These are phyloP conservation scores for Ophiostoma novo-ulmi DNA, from an alignment of 2,329 filamentous ascomycete species.

Conservation along the genomic window DNA sequence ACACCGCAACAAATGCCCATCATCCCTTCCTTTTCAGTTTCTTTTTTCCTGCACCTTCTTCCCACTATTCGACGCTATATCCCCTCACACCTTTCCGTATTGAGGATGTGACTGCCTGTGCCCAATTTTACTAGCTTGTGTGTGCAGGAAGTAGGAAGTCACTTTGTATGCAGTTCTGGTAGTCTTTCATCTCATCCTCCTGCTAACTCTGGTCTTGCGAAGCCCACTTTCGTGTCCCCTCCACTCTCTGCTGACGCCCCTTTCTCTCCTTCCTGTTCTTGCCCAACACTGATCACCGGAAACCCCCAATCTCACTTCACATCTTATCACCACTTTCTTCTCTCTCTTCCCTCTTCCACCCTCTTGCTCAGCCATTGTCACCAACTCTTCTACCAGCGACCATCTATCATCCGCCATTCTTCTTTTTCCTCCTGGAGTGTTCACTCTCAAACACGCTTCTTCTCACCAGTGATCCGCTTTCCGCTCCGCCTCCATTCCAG, in stretches of 20 bases:
- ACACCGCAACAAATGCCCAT: slow-evolving; percentile 17
- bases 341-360: neutral
- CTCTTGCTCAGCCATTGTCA: neutral
- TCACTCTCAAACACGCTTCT: slow-evolving; percentile 14
- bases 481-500: slow-evolving; percentile 5
- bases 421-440: slow-evolving; percentile 4
- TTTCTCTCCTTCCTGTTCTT: slow-evolving; percentile 4
- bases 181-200: neutral
- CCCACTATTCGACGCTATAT: neutral
- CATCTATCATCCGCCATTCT: neutral
- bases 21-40: slow-evolving; percentile 17
- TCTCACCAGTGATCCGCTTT: slow-evolving; percentile 8
- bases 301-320: neutral
- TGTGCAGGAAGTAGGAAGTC: neutral
- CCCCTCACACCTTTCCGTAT: slow-evolving; percentile 7
- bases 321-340: neutral
- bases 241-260: neutral
- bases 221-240: neutral
- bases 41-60: neutral
- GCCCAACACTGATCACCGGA: neutral
- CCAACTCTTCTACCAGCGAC: neutral
- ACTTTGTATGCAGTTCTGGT: neutral
- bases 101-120: slow-evolving; percentile 5
- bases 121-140: neutral
- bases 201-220: neutral